Base-by-base conservation (phyloP, 305 asterid genomes). In the Striga hermonthica region DNA sequence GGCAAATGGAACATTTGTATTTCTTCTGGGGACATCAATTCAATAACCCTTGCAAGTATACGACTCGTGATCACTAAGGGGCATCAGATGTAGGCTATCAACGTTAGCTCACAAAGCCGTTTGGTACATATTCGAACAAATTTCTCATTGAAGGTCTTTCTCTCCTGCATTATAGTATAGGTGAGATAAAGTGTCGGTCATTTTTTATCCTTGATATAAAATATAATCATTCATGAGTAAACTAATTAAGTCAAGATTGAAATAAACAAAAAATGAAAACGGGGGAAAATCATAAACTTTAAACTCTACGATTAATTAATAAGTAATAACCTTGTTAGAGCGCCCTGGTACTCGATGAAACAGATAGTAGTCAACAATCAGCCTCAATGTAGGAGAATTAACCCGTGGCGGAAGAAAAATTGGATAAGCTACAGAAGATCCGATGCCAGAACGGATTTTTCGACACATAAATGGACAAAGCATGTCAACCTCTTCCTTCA, bases 281-380 rank as follows among this genome's bases (percentile, higher is more conserved):
- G 49, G 3, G 31, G 3, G 9, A 34, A 62, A 66, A 34, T n/a
- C n/a, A 49, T 8, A 34, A 50, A 34, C 41, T 41, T 64, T 52
- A 22, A 57, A 44, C 2, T 22, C 31, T 2, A 22, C 1, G 31
- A 22, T 22, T 22, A 2, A 22, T 22, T 34, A 59, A 70, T 11
- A 43, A 37, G 62, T 53, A 55, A 36, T 66, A 67, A 90, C 98
- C 98, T 90, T 92, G 86, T 90, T 90, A 65, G 95, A 87, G 60
- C 87, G 95, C 38, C 96, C 98, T 13, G 89, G 87, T 68, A 84
- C 82, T 84, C 84, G 97, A 81, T 92, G 98, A 79, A 92, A 89
- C 63, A 86, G 84, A 75, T 96, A 89, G 67, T 89, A 92, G 64
- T 92, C 97, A 68, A 92, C 83, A 76, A 92, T 87, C 79, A 92